A percentile compares a stretch with the other conserved stretches of the same genome.
Evolutionary conservation across 768 basidiomycete genomes (phyloP).

Genomic region (Rhodotorula toruloides): DNA sequence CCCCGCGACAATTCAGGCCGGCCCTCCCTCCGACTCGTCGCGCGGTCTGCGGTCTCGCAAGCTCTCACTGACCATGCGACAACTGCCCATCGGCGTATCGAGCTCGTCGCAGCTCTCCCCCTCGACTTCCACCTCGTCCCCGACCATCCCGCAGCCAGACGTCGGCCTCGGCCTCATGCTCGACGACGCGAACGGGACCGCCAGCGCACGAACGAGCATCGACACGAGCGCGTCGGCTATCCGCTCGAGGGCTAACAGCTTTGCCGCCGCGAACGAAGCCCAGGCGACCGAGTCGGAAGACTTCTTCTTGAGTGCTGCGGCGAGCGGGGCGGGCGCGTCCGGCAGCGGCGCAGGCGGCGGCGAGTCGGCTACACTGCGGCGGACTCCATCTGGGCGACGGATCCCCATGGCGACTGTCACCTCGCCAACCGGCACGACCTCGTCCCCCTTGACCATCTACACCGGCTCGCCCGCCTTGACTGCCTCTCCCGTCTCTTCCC

Average conservation of each 20-base stretch:
- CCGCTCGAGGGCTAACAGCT: not conserved
- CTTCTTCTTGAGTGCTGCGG: slow-evolving; percentile 18
- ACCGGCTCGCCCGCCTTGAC: slow-evolving; percentile 21
- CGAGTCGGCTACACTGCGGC: not conserved
- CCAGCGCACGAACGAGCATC: slow-evolving; percentile 6
- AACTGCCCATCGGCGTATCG: not conserved
- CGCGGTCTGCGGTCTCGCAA: slow-evolving; percentile 20
- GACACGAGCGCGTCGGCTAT: not conserved
- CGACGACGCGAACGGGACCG: slow-evolving; percentile 7
- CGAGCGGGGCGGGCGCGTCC: not conserved
- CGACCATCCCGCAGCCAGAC: not conserved
- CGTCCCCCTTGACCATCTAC: slow-evolving; percentile 25
- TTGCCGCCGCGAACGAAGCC: not conserved
- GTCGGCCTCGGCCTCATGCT: slow-evolving; percentile 35
- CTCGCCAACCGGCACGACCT: not conserved
- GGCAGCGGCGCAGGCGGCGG: not conserved
- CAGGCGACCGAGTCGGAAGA: slow-evolving; percentile 16
- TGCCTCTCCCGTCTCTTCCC: slow-evolving; percentile 13
- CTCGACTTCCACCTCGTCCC: not conserved
- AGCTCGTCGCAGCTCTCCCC: not conserved
- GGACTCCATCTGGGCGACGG: not conserved
- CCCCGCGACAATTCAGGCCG: not conserved
- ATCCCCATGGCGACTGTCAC: slow-evolving; percentile 18
- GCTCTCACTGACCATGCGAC: slow-evolving; percentile 4
- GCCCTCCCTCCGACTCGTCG: not conserved